Evolutionary conservation across 768 basidiomycete species (phyloP), one percentile per base, ranked within the genome.

Genomic region (Amanita jacksonii): DNA sequence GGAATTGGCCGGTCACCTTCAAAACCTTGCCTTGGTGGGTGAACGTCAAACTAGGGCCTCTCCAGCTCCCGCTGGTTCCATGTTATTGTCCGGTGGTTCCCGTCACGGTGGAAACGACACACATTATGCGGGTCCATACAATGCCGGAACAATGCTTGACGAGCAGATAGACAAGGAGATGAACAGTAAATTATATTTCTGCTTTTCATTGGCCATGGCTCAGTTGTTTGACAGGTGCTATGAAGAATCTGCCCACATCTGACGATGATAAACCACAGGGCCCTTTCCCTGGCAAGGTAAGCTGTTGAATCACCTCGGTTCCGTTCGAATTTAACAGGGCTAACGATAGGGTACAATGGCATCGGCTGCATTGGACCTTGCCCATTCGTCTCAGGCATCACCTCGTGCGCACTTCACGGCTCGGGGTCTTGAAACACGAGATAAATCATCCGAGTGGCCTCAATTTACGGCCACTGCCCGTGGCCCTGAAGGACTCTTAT

Each of bases 101-200:
- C 72, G 75, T 15, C 78, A 76, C 52, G 66, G 57, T 16, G 74
- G 77, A 36, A 79, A 78, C 38, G 80, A 84, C 43, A 62, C 68
- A 10, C 71, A 68, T 38, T 76, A 78, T 56, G 75, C 76, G 6
- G 78, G 72, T 49, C 70, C 70, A 25, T 87, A 79, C 61, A 89
- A 88, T 56, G 77, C 85, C 31, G 87, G 86, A 23, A 83, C 90
- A 81, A 81, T 93, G 79, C 67, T 94, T 49, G 91, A 94, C 52
- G 86, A 93, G 60, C 89, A 93, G 56, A 64, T 94, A 52, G 91
- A 94, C 57, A 79, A 88, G 64, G 91, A 94, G 59, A 91, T 94
- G 79, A 82, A 92, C 57, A 91, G 90, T 91, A 53, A 54, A 84
- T 73, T 13, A 20, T 32, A 25, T 50, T 39, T 33, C 27, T 44